Conservation (phyloP, 371 early-diverging fungal species). For the Encephalitozoon intestinalis region DNA sequence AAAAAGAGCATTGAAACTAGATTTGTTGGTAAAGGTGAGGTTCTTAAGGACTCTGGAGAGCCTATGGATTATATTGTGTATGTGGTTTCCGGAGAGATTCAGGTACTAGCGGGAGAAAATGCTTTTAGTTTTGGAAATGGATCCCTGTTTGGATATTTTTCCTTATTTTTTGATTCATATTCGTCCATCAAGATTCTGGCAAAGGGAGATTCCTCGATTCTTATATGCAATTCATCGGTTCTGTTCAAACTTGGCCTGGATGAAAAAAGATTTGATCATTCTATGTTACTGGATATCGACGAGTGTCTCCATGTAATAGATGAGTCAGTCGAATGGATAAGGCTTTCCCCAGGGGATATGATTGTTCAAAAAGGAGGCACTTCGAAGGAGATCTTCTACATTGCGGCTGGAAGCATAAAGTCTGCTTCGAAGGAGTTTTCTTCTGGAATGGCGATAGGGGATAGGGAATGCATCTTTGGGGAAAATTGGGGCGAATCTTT, state of each 20-base stretch:
- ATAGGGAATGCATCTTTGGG: constrained; percentile 2
- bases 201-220: background rate
- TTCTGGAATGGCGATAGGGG: background rate
- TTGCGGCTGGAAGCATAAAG: background rate
- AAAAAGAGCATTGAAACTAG: background rate
- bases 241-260: background rate
- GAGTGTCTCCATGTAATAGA: background rate
- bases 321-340: constrained; percentile 15
- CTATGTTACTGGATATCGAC: background rate
- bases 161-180: constrained; percentile 21
- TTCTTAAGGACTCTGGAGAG: background rate
- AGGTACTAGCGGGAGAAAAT: background rate
- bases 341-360: background rate
- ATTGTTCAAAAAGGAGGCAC: background rate
- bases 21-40: background rate
- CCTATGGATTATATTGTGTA: background rate
- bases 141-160: constrained; percentile 17
- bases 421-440: background rate
- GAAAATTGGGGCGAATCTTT: background rate
- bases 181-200: background rate
- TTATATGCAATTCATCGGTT: background rate
- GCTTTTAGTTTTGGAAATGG: background rate
- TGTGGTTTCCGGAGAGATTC: background rate
- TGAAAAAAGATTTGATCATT: background rate
- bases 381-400: background rate